Conservation (phyloP, 179 eudicot species). For the Drosera spatulata region DNA sequence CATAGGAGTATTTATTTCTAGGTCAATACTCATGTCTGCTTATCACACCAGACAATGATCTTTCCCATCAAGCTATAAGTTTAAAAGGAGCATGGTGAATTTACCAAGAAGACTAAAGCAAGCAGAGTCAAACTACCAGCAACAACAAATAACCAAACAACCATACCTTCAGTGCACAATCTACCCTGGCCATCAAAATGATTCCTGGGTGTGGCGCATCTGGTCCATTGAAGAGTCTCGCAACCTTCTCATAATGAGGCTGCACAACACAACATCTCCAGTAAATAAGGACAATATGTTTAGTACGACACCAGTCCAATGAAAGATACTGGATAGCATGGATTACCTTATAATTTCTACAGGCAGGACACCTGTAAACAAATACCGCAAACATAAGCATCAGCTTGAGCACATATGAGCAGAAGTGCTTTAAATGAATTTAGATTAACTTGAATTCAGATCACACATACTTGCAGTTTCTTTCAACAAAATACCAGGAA, state of each 20-base stretch:
- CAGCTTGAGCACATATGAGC: not conserved
- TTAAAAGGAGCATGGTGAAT: too few species aligned
- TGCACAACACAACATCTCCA: constrained; percentile 19
- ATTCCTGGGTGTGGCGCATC: constrained; percentile 85
- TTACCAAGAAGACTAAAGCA: too few species aligned
- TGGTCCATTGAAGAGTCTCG: constrained; percentile 86
- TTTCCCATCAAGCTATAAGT: too few species aligned
- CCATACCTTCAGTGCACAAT: constrained; percentile 85
- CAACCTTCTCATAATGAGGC: constrained; percentile 96
- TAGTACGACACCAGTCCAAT: too few species aligned
- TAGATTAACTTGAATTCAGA: too few species aligned
- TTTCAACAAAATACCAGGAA: too few species aligned
- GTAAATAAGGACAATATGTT: not conserved
- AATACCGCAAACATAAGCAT: constrained; percentile 2
- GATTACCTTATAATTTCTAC: constrained; percentile 89
- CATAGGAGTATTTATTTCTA: too few species aligned
- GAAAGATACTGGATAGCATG: not conserved
- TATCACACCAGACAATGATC: too few species aligned
- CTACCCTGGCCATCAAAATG: constrained; percentile 83
- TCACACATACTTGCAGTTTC: too few species aligned
- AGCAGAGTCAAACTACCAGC: too few species aligned
- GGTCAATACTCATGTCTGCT: too few species aligned
- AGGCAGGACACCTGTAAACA: constrained; percentile 92
- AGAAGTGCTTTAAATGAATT: not conserved
- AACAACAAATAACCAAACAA: not conserved